phyloP scores from a whole-genome alignment of 139 green algal species.

The Trebouxia sp. region DNA sequence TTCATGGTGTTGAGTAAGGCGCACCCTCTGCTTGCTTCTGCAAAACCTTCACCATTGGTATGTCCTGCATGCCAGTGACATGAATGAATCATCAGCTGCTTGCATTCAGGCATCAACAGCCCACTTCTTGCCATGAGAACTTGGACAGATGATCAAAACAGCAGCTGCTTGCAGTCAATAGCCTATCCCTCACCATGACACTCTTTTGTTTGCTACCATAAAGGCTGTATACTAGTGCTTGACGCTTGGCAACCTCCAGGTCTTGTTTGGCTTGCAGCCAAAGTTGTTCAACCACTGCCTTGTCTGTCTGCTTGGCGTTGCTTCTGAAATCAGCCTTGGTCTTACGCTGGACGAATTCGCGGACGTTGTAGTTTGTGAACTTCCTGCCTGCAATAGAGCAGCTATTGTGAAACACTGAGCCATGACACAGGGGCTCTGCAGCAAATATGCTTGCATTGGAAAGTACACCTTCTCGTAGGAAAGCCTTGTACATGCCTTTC shows the following conservation, averaged over 20 bases:
- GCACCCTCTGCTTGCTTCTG: constrained; percentile 11
- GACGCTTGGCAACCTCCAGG: constrained; percentile 61
- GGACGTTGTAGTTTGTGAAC: constrained; percentile 78
- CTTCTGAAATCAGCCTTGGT: constrained; percentile 54
- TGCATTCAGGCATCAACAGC: neutral
- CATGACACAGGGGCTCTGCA: neutral
- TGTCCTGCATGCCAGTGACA: constrained; percentile 30
- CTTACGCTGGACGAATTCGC: constrained; percentile 71
- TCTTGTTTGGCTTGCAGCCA: constrained; percentile 50
- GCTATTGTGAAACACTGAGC: neutral
- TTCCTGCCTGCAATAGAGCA: constrained; percentile 41
- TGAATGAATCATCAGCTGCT: too few relatives aligned
- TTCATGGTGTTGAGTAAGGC: neutral
- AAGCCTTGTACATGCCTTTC: constrained; percentile 21
- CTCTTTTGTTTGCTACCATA: constrained; percentile 70
- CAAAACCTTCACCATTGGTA: constrained; percentile 26
- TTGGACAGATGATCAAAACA: neutral
- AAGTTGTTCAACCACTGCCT: constrained; percentile 31
- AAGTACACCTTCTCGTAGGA: constrained; percentile 9
- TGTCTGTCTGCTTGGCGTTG: constrained; percentile 26
- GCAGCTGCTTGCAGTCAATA: neutral
- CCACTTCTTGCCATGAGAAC: too few relatives aligned
- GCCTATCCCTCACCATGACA: constrained; percentile 54
- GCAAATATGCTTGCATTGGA: neutral
- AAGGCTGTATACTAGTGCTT: constrained; percentile 69